Evolutionary conservation across 2,329 filamentous ascomycete genomes (phyloP), one percentile per base, ranked within the genome.

Genomic region (Ascomycota sp.): DNA sequence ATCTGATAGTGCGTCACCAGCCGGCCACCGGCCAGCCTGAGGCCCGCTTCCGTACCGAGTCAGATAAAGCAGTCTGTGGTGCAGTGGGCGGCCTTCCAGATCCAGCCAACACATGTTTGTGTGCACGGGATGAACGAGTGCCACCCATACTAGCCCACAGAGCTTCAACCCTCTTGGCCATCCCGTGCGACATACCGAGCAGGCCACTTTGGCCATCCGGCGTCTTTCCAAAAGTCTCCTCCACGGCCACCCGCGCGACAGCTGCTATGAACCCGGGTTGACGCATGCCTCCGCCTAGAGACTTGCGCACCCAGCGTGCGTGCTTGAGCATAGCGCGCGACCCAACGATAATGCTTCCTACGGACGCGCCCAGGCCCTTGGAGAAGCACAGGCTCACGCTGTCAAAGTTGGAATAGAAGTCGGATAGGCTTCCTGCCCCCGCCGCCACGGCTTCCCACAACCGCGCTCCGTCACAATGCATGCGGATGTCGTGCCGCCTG

Each of bases 101-200:
- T 91, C 75, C 33, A 91, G 44, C 81, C 80, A 92, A 22, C 81
- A 69, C 79, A 92, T 91, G 53, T 92, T 92, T n/a, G 82, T 91
- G 45, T 92, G 74, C 2, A 78, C 74, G 0, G 77, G 75, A 34
- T 74, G 61, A 13, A 61, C 51, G 33, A 82, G 52, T 50, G 1
- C 81, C 82, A 4, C 81, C 81, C 30, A 73, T 57, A 11, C 53
- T 55, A 5, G 58, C 64, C 82, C 82, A 92, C 38, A 77, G 49
- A n/a, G 57, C 57, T 63, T 75, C 80, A 25, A 75, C 53, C 39
- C 54, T 58, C 45, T 63, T 66, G 0, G 80, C 77, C 32, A 65
- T 65, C 26, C 56, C 53, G 47, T 86, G 77, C 4, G 64, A 67
- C 11, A 52, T 53, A 20, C 51, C 49, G 27, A 86, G 55, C 40